Evolutionary conservation across 1,284 basidiomycete genomes (phyloP).

Genomic region (Leccinum subrobustum): DNA sequence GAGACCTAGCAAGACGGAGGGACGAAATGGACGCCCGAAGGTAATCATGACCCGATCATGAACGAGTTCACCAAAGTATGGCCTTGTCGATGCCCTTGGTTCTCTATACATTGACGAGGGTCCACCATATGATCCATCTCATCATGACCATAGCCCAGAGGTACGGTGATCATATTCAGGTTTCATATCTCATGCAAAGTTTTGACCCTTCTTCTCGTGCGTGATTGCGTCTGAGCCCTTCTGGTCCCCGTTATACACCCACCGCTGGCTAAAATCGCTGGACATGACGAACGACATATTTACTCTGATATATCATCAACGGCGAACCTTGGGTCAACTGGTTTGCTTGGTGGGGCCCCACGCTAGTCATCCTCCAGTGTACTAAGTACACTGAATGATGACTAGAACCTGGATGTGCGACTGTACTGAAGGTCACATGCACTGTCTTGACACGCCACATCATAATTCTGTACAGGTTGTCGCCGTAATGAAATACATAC

Average conservation of each 20-base stretch:
- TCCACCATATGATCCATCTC: not conserved
- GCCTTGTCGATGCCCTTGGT: slow-evolving; percentile 13
- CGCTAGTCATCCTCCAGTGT: not conserved
- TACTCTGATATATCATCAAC: slow-evolving; percentile 38
- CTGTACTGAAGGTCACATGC: not conserved
- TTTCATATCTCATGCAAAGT: slow-evolving; percentile 1
- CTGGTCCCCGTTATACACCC: not conserved
- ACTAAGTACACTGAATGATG: slow-evolving; percentile 33
- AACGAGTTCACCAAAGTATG: slow-evolving; percentile 12
- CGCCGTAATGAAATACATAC: not conserved
- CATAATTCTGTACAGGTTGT: not conserved
- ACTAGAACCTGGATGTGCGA: slow-evolving; percentile 34
- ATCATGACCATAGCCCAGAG: slow-evolving; percentile 14
- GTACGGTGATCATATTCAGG: slow-evolving; percentile 6
- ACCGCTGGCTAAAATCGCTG: slow-evolving; percentile 1
- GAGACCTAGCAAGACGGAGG: slow-evolving; percentile 18
- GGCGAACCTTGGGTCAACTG: not conserved
- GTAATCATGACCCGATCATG: not conserved
- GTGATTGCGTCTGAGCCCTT: slow-evolving; percentile 12
- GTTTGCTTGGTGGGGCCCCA: not conserved
- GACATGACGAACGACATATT: slow-evolving; percentile 13
- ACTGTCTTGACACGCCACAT: not conserved
- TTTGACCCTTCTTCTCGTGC: slow-evolving; percentile 37
- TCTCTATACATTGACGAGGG: slow-evolving; percentile 14
- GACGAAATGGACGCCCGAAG: slow-evolving; percentile 3